Base-by-base conservation (phyloP, 495 filamentous ascomycete species). In the Penicillium crystallinum region DNA sequence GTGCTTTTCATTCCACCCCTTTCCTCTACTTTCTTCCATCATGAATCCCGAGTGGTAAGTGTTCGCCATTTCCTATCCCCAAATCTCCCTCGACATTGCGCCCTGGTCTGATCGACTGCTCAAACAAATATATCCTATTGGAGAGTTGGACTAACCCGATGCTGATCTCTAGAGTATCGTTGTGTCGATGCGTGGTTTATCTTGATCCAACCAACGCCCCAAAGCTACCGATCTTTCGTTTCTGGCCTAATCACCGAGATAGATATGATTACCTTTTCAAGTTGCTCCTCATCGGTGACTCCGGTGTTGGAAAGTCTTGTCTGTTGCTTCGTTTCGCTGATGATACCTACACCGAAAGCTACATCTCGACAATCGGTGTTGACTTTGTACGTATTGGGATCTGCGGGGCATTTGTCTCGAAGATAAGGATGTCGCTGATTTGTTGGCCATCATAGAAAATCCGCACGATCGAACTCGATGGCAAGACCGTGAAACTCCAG, bases 241-340 rank as follows among this genome's bases (percentile, higher is more conserved):
- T 37, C 37, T 52, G 31, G 52, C 54, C 70, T 73, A 62, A 74
- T 62, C 49, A 43, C 43, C 23, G 15, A 54, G 42, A 44, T 70
- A 97, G 93, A 95, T 98, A 97, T 85, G 93, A 98, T 70, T 98
- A 97, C 71, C 90, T 98, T 63, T 98, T 98, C 83, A 98, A 98
- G 83, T 91, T 98, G 52, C 91, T 98, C 69, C 89, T 98, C 76
- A 98, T 98, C 82, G 93, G 93, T 75, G 93, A 98, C 71, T 97
- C 93, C 64, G 93, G 93, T 79, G 95, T 97, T 59, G 93, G 93
- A 85, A 98, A 98, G 87, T 97, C 95, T 64, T 97, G 95, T 75
- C 73, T 97, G 77, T 81, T 98, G 53, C 79, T 98, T 61, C 91
- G 93, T 72, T 98, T 98, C 63, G 93, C 95, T 62, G 93, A 98